These are phyloP conservation scores for Fusarium tricinctum DNA, from an alignment of 2,329 filamentous ascomycete species.

Conservation along the genomic window DNA sequence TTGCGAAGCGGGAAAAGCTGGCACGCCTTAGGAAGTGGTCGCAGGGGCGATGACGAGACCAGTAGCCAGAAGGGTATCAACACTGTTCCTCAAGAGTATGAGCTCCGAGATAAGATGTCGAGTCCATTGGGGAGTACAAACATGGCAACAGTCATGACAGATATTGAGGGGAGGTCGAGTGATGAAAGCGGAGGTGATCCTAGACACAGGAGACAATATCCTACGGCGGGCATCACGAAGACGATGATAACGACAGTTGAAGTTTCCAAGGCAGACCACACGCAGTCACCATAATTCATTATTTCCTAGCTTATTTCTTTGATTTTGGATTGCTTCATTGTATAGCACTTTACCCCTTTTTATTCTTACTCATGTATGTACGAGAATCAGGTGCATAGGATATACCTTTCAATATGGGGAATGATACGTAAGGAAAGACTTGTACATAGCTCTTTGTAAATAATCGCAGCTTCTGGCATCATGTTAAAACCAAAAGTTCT, in stretches of 20 bases:
- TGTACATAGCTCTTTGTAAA: neutral
- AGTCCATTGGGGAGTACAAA: constrained; percentile 22
- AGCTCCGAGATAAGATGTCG: constrained; percentile 45
- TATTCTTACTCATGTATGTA: neutral
- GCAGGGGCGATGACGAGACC: constrained; percentile 44
- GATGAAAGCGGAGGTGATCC: constrained; percentile 43
- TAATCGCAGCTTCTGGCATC: neutral
- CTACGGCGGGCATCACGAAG: constrained; percentile 48
- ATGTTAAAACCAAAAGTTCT: neutral
- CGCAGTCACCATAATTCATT: neutral
- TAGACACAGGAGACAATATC: constrained; percentile 15
- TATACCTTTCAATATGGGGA: neutral
- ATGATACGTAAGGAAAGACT: neutral
- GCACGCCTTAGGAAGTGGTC: constrained; percentile 44
- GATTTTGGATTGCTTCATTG: neutral
- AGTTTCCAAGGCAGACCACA: constrained; percentile 21
- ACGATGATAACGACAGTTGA: constrained; percentile 50
- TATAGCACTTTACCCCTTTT: too few relatives aligned
- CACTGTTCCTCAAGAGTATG: constrained; percentile 43
- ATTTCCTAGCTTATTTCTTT: neutral
- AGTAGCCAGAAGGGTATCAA: constrained; percentile 52
- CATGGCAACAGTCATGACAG: constrained; percentile 42
- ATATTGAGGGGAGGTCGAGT: constrained; percentile 43
- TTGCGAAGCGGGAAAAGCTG: constrained; percentile 44
- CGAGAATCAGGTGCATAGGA: too few relatives aligned